Conservation (phyloP, 495 filamentous ascomycete genomes). For the Elasticomyces elasticus region DNA sequence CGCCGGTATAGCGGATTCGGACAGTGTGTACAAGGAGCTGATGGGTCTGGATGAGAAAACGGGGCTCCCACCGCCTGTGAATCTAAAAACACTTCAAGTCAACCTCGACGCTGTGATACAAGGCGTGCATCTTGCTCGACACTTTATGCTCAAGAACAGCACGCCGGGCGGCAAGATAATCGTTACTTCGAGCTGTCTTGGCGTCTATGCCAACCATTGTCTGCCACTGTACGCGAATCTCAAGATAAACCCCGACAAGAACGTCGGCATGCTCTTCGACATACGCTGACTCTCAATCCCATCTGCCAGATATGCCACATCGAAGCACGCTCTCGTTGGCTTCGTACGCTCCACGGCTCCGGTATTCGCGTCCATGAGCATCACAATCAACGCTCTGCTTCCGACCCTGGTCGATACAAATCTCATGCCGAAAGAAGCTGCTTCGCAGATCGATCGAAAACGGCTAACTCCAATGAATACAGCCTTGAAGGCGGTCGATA, state of each 20-base stretch:
- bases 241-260: too few species aligned
- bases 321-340: conserved; percentile 27
- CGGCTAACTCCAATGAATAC: conserved; percentile 10
- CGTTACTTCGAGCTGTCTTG: conserved; percentile 25
- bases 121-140: conserved; percentile 23
- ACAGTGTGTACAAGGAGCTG: conserved; percentile 23
- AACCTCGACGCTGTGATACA: conserved; percentile 26
- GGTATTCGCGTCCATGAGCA: conserved; percentile 25
- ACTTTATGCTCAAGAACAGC: conserved; percentile 22
- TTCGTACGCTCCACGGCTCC: conserved; percentile 28
- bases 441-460: neutral
- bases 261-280: too few species aligned
- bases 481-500: conserved; percentile 22
- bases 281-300: too few species aligned
- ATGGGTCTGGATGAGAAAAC: conserved; percentile 14
- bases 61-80: conserved; percentile 18
- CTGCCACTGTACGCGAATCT: conserved; percentile 29
- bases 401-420: conserved; percentile 21
- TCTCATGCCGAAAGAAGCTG: conserved; percentile 6
- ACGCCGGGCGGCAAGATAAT: conserved; percentile 15
- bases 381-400: conserved; percentile 33
- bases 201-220: conserved; percentile 20
- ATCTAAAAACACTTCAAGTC: conserved; percentile 22
- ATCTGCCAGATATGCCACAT: too few species aligned
- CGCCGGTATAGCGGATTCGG: conserved; percentile 22